Evolutionary conservation across 495 filamentous ascomycete genomes (phyloP).

Genomic region (Penicillium simplicissimum): DNA sequence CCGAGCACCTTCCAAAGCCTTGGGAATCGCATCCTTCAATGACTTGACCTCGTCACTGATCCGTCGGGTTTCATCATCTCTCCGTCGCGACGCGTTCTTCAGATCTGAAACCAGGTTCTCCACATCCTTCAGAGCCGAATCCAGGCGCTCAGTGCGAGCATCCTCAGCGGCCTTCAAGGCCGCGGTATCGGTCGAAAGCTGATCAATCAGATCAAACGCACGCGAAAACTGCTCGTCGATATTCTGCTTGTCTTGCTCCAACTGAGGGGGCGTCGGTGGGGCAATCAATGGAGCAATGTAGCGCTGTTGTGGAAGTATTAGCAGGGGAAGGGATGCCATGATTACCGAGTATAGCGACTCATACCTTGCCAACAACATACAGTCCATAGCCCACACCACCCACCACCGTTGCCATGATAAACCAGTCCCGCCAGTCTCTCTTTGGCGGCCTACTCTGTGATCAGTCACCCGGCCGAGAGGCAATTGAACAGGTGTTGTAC

Average conservation of each 20-base stretch:
- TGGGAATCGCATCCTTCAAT: conserved; percentile 81
- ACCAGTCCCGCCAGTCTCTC: conserved; percentile 97
- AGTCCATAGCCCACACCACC: conserved; percentile 82
- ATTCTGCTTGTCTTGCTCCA: conserved; percentile 87
- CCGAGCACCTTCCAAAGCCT: conserved; percentile 83
- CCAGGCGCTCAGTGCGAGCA: conserved; percentile 79
- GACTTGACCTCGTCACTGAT: conserved; percentile 84
- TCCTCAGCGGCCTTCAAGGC: conserved; percentile 82
- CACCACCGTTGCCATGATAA: conserved; percentile 93
- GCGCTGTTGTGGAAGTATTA: conserved; percentile 50
- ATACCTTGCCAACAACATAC: conserved; percentile 82
- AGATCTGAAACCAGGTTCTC: conserved; percentile 78
- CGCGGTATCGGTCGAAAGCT: conserved; percentile 85
- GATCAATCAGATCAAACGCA: conserved; percentile 88
- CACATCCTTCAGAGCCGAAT: conserved; percentile 78
- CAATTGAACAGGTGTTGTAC: conserved; percentile 16
- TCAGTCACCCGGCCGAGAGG: conserved; percentile 15
- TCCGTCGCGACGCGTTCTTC: conserved; percentile 71
- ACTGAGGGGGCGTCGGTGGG: conserved; percentile 87
- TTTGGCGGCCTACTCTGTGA: conserved; percentile 53
- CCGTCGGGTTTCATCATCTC: conserved; percentile 82
- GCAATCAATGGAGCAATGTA: conserved; percentile 90
- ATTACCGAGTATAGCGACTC: neutral
- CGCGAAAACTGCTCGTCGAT: conserved; percentile 91
- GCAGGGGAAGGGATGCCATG: neutral